Evolutionary conservation across 2,329 filamentous ascomycete genomes (phyloP).

Genomic region (Pestalotiopsis sp.): DNA sequence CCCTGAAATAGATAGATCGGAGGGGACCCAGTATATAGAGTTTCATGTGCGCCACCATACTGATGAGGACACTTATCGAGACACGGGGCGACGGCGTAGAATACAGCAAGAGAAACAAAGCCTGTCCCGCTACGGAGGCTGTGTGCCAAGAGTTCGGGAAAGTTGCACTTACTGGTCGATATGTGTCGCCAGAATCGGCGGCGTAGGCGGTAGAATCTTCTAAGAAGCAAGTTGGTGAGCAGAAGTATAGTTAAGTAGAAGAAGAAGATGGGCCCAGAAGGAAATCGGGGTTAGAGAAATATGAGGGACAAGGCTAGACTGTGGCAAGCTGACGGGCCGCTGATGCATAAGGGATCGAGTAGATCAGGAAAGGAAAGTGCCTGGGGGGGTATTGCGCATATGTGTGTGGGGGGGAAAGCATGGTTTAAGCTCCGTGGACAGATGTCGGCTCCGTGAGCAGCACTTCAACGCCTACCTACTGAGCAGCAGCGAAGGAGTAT

Average conservation of each 20-base stretch:
- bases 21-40: conserved; percentile 12
- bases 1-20: not conserved
- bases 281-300: conserved; percentile 22
- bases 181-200: conserved; percentile 64
- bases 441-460: conserved; percentile 11
- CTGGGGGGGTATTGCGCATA: conserved; percentile 37
- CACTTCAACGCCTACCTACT: conserved; percentile 7
- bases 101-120: not conserved
- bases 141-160: not conserved
- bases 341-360: conserved; percentile 38
- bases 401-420: conserved; percentile 37
- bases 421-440: conserved; percentile 29
- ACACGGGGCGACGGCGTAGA: not conserved
- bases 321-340: conserved; percentile 30
- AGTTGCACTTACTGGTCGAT: conserved; percentile 50
- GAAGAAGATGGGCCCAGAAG: conserved; percentile 20
- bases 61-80: not conserved
- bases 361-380: conserved; percentile 45
- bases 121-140: not conserved
- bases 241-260: conserved; percentile 24
- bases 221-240: conserved; percentile 35
- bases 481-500: conserved; percentile 25
- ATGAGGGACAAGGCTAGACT: conserved; percentile 14
- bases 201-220: conserved; percentile 35
- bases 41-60: conserved; percentile 7